Evolutionary conservation across 2,329 filamentous ascomycete genomes (phyloP), one percentile per base, ranked within the genome.

Genomic region (Dactylellina parvicollis): DNA sequence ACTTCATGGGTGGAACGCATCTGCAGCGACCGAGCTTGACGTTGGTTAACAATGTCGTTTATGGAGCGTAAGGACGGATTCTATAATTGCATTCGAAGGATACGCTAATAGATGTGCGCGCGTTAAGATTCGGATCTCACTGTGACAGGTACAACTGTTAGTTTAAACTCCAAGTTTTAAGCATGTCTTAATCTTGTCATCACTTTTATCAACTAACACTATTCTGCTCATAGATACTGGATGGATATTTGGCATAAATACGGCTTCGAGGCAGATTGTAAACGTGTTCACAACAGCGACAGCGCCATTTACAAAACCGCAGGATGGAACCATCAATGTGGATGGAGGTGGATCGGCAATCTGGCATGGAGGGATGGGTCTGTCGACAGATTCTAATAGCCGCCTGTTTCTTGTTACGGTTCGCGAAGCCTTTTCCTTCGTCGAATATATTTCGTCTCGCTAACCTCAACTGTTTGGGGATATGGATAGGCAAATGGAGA

Each of bases 71-170:
- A 42, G 56, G 18, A 16, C 9, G 16, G 10, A 16, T 12, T 12
- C 5, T 7, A 49, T 14, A 20, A 8, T 38, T 22, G 2, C 2
- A 8, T 47, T 2, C 20, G 36, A 30, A 14, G 32, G 40, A 24
- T 20, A 12, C 38, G 1, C 57, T 71, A 28, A 62, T 16, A 14
- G 2, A 8, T 30, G 7, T 16, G 7, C 2, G n/a, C 3, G 28
- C 5, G 1, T 18, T 3, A 44, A 72, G 66, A 10, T 86, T 87
- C 71, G 85, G 84, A 0, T 85, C 84, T 8, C 83, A 86, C 72
- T 87, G 85, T 54, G 85, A 86, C 22, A 81, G 84, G 62, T 87
- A 83, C 77, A 85, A 87, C 76, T 86, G 71, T 67, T 65, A 64
- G 66, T 52, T 24, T 1, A 5, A 46, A 18, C 18, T 16, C 1